Evolutionary conservation across 2,329 filamentous ascomycete genomes (phyloP).

Genomic region (Phaeosphaeria sp.): DNA sequence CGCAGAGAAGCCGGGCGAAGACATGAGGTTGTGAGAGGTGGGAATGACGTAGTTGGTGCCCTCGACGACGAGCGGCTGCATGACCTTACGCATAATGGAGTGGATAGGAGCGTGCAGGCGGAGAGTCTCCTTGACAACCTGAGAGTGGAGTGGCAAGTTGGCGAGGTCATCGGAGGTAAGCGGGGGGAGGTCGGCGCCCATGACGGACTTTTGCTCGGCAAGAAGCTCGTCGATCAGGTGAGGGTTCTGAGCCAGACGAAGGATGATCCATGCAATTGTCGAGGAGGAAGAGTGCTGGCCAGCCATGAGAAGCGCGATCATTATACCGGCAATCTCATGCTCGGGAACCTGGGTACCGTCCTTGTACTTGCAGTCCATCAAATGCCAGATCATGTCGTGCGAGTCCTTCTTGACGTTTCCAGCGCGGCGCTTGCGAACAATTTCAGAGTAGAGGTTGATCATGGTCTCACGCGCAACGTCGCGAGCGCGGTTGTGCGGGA

Average conservation of each 20-base stretch:
- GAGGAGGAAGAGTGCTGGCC: constrained; percentile 90
- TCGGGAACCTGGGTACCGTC: constrained; percentile 80
- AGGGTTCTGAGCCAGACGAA: constrained; percentile 78
- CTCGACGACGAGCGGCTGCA: constrained; percentile 82
- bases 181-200: constrained; percentile 77
- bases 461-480: constrained; percentile 82
- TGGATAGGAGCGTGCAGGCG: constrained; percentile 92
- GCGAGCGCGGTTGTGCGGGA: constrained; percentile 85
- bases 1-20: constrained; percentile 83
- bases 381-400: constrained; percentile 85
- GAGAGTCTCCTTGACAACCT: constrained; percentile 90
- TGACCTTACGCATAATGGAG: constrained; percentile 92
- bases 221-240: constrained; percentile 82
- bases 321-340: constrained; percentile 86
- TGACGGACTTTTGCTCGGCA: constrained; percentile 76
- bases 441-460: constrained; percentile 81
- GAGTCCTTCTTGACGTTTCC: constrained; percentile 58
- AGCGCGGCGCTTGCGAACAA: constrained; percentile 75
- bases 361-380: constrained; percentile 88
- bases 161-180: constrained; percentile 79
- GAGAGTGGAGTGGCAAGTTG: constrained; percentile 80
- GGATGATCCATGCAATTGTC: constrained; percentile 83
- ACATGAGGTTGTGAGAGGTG: constrained; percentile 78
- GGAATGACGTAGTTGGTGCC: constrained; percentile 86
- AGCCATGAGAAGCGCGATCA: constrained; percentile 92